phyloP scores from a whole-genome alignment of 2,329 filamentous ascomycete genomes.

The Pseudocercospora musae region DNA sequence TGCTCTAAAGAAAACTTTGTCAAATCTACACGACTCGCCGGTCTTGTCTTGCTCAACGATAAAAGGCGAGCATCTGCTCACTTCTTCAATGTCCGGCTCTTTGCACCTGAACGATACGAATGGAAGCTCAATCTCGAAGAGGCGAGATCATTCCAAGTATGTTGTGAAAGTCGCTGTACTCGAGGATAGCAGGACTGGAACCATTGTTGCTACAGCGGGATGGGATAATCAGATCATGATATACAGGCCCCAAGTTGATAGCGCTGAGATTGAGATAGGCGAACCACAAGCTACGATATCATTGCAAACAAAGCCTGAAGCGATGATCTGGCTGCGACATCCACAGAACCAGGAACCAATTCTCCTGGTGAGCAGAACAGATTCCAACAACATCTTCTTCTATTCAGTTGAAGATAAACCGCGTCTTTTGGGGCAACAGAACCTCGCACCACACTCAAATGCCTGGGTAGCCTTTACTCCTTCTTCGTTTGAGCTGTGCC shows the following conservation, averaged over 20 bases:
- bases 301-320: constrained; percentile 56
- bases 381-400: constrained; percentile 59
- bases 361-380: constrained; percentile 54
- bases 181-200: constrained; percentile 21
- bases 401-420: constrained; percentile 43
- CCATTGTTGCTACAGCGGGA: constrained; percentile 55
- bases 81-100: constrained; percentile 59
- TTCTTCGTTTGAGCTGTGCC: constrained; percentile 54
- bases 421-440: constrained; percentile 54
- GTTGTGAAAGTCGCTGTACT: constrained; percentile 50
- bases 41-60: constrained; percentile 52
- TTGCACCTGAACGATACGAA: constrained; percentile 47
- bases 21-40: constrained; percentile 50
- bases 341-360: constrained; percentile 47
- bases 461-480: constrained; percentile 64
- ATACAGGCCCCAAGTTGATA: constrained; percentile 38
- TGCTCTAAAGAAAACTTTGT: constrained; percentile 36
- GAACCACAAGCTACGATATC: constrained; percentile 43
- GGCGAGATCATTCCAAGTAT: constrained; percentile 59
- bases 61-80: constrained; percentile 46
- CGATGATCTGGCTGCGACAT: constrained; percentile 52
- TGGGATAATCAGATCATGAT: constrained; percentile 59
- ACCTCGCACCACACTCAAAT: constrained; percentile 60
- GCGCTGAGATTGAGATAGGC: constrained; percentile 27
- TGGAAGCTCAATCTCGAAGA: constrained; percentile 43